Evolutionary conservation across 768 basidiomycete species (phyloP), one percentile per base, ranked within the genome.

Genomic region (Strobilomyces dryophilus): DNA sequence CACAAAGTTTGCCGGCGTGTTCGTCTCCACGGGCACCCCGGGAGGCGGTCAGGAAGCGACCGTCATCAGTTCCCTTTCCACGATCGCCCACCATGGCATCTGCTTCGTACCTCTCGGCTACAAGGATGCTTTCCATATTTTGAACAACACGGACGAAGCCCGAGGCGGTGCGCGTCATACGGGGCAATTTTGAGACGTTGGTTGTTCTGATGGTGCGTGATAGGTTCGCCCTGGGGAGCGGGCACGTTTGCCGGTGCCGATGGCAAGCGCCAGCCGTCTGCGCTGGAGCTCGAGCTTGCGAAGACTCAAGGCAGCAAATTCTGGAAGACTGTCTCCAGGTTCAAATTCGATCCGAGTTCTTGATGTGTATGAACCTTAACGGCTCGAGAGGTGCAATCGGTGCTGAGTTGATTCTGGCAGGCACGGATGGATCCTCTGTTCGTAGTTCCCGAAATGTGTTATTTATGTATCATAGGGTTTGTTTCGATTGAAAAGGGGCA

Each of bases 11-110:
- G 91, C 79, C 3, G 77, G 83, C 14, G 71, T 83, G 39, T 93
- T 92, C 73, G 81, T 89, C 45, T 85, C 85, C 21, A 84, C 87
- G 1, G 86, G 77, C 1, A 73, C 76, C n/a, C 81, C 76, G 11
- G 89, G 90, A 50, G 89, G 91, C 53, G 92, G 92, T n/a, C 91
- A 93, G 59, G 87, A 85, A 61, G 54, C 74, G 5, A 87, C 85
- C 5, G 75, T 72, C 43, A 57, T 83, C 34, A 75, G 62, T 48
- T 62, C 73, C 34, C 62, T 89, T 65, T 79, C 79, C 48, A 81
- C 85, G 40, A 62, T 92, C 50, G 66, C 76, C 8, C 89, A 93
- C 66, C 87, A 90, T 52, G 89, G 88, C 18, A 79, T 87, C 27
- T 71, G 79, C 65, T 88, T 71, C 60, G 85, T 89, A 4, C 89